These are phyloP conservation scores for Phytophthora pini DNA, from an alignment of 352 stramenopile species.

Conservation along the genomic window DNA sequence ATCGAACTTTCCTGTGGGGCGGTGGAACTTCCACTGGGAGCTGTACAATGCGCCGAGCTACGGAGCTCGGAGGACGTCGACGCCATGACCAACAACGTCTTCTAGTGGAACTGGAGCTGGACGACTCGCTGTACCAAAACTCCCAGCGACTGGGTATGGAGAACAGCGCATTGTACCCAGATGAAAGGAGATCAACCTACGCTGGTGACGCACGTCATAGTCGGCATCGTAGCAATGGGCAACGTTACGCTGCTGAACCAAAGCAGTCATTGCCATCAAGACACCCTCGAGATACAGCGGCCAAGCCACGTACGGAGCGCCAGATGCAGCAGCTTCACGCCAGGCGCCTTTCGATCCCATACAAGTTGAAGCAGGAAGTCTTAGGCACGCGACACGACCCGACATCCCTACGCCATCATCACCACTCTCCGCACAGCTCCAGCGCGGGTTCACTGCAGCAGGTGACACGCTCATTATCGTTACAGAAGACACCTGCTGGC, in stretches of 20 bases:
- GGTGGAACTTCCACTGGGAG: conserved; percentile 1
- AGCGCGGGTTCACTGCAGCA: conserved; percentile 5
- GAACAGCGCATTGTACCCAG: conserved; percentile 6
- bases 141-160: conserved; percentile 10
- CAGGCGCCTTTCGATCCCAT: conserved; percentile 54
- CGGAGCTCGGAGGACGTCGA: conserved; percentile 26
- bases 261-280: conserved; percentile 11
- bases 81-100: conserved; percentile 51
- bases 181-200: conserved; percentile 7
- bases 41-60: conserved; percentile 6
- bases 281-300: conserved; percentile 10
- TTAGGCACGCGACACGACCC: conserved; percentile 42
- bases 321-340: conserved; percentile 26
- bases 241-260: conserved; percentile 14
- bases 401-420: conserved; percentile 6
- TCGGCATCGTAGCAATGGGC: conserved; percentile 17
- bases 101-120: conserved; percentile 72
- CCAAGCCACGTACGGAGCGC: conserved; percentile 11
- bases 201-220: neutral
- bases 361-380: conserved; percentile 72
- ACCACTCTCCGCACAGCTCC: neutral
- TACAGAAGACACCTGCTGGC: conserved; percentile 21
- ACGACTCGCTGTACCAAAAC: conserved; percentile 50
- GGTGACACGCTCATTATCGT: conserved; percentile 1
- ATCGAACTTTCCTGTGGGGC: conserved; percentile 15